Evolutionary conservation across 2,329 filamentous ascomycete species (phyloP).

Genomic region (Didymella keratinophila): DNA sequence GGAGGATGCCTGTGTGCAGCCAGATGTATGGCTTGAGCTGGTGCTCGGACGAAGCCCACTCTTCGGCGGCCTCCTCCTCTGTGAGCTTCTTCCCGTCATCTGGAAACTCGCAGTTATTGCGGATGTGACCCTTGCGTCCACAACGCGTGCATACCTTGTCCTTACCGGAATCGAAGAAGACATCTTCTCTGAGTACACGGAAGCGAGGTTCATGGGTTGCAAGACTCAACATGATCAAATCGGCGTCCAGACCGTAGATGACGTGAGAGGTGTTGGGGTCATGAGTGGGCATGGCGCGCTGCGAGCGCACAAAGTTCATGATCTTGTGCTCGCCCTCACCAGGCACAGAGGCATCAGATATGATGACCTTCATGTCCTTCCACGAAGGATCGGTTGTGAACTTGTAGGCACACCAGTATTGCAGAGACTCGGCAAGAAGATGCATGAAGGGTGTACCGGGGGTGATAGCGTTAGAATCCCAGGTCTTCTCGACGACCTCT

Average conservation of each 20-base stretch:
- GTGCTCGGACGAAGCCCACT: constrained; percentile 41
- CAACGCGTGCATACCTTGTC: constrained; percentile 86
- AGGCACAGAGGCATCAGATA: constrained; percentile 96
- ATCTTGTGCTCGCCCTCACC: constrained; percentile 99
- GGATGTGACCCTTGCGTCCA: constrained; percentile 90
- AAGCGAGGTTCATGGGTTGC: constrained; percentile 98
- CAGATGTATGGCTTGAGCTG: constrained; percentile 94
- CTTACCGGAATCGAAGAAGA: constrained; percentile 90
- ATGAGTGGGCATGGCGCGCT: constrained; percentile 87
- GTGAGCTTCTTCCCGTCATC: constrained; percentile 70
- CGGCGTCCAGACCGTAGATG: constrained; percentile 96
- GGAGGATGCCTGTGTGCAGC: constrained; percentile 89
- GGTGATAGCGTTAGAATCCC: constrained; percentile 88
- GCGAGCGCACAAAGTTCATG: constrained; percentile 96
- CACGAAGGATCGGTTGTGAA: constrained; percentile 95
- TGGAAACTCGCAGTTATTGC: constrained; percentile 72
- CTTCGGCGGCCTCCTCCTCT: constrained; percentile 74
- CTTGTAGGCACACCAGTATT: constrained; percentile 98
- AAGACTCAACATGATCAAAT: constrained; percentile 97
- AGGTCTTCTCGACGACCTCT: constrained; percentile 82
- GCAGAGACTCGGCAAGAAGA: constrained; percentile 84
- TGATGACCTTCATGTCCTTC: constrained; percentile 92
- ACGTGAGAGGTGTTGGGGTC: constrained; percentile 97
- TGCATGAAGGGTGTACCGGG: constrained; percentile 99
- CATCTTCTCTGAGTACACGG: constrained; percentile 93